phyloP scores from a whole-genome alignment of 2,329 filamentous ascomycete genomes.

The Microdochium nivale region DNA sequence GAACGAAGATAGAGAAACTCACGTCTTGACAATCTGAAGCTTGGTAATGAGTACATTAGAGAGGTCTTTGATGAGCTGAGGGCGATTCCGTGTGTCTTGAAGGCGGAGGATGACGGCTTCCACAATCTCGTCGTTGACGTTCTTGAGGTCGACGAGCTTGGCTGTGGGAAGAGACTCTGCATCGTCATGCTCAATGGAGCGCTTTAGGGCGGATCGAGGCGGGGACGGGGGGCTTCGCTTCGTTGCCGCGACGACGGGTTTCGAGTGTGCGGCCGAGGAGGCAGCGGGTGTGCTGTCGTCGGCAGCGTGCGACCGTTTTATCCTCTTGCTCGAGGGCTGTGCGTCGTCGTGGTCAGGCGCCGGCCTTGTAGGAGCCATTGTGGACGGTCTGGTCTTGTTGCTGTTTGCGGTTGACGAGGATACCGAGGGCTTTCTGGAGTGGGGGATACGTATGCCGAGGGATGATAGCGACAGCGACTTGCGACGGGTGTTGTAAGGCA shows the following conservation, averaged over 20 bases:
- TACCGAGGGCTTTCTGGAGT: constrained; percentile 31
- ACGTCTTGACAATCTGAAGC: constrained; percentile 86
- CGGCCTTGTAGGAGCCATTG: constrained; percentile 20
- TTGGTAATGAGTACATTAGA: constrained; percentile 68
- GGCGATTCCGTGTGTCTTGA: constrained; percentile 81
- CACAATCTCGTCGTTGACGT: constrained; percentile 92
- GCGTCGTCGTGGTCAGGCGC: constrained; percentile 14
- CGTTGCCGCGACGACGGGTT: constrained; percentile 22
- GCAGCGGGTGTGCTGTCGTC: constrained; percentile 15
- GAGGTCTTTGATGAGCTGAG: constrained; percentile 90
- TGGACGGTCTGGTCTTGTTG: constrained; percentile 16
- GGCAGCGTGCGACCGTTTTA: constrained; percentile 67
- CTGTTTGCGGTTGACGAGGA: constrained; percentile 15
- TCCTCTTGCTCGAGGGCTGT: constrained; percentile 50
- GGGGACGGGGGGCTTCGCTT: constrained; percentile 65
- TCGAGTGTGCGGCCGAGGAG: constrained; percentile 20
- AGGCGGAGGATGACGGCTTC: constrained; percentile 83
- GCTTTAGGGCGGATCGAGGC: constrained; percentile 53
- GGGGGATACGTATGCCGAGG: constrained; percentile 79
- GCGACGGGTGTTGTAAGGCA: constrained; percentile 95
- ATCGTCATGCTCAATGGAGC: constrained; percentile 31
- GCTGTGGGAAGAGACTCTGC: constrained; percentile 20
- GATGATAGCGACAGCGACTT: constrained; percentile 92
- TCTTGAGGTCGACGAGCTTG: constrained; percentile 64
- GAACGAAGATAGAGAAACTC: constrained; percentile 32